Base-by-base conservation (phyloP, 2,329 filamentous ascomycete species). In the Penicillium sp. region DNA sequence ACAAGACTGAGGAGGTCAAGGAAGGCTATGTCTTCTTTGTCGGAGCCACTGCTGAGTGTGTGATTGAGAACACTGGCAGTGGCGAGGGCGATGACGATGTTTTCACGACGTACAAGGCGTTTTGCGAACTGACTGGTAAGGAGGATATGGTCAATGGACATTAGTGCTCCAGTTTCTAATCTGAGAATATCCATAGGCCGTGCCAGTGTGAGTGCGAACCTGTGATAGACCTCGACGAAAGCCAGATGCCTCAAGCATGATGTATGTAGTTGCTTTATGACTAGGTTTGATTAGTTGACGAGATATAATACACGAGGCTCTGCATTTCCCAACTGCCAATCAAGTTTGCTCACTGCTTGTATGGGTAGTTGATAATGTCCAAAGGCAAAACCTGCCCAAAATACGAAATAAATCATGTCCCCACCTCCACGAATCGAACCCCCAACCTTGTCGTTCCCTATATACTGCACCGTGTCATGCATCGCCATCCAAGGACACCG, bases 91-190 rank as follows among this genome's bases (percentile, higher is more conserved):
- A 83, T 0, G 87, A 87, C 28, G 89, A 92, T 60, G 87, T 90
- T 59, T 90, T 98, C 68, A 90, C 90, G 28, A 93, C 91, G 0
- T 99, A 96, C 83, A 95, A 93, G 81, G 95, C 94, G 0, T 97
- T 96, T 76, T 97, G 93, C 73, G 93, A 97, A 81, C 83, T 96
- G 63, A 86, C 88, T 13, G 81, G 79, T 24, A 78, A 81, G 69
- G 78, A 80, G 66, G 76, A 73, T 37, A 62, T 73, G 67, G 70
- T 73, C 58, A 76, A 78, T 61, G 75, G 75, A 35, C 60, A 75
- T 57, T 77, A 70, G 69, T n/a, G 28, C 56, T 53, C 54, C 33
- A 53, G 56, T 38, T 64, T 67, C 65, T 69, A 67, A 67, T 63
- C 19, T 22, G 49, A 38, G 51, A 63, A 53, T 59, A 45, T 63